phyloP scores from a whole-genome alignment of 2,329 filamentous ascomycete genomes.

The Aspergillus nomiae region DNA sequence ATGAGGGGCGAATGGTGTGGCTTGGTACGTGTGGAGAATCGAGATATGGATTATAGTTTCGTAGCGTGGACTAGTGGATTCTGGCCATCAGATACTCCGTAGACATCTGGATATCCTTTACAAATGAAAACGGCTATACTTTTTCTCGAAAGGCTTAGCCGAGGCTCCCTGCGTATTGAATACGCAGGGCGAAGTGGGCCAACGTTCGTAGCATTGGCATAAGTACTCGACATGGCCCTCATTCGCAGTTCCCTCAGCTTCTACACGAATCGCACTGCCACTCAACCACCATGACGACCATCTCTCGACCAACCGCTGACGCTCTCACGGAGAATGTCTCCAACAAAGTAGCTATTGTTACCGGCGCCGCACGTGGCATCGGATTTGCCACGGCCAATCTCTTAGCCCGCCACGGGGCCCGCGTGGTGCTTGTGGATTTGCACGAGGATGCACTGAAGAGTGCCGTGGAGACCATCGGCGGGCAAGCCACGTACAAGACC shows the following conservation, averaged over 20 bases:
- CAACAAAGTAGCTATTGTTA: slow-evolving; percentile 19
- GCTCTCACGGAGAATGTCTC: not conserved
- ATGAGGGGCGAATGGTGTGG: not conserved
- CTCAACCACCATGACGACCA: slow-evolving; percentile 1
- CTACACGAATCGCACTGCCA: not conserved
- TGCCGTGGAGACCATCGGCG: slow-evolving; percentile 15
- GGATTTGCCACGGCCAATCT: slow-evolving; percentile 19
- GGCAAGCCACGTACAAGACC: slow-evolving; percentile 11
- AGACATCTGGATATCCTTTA: not conserved
- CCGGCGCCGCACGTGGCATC: slow-evolving; percentile 26
- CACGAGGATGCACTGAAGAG: slow-evolving; percentile 16
- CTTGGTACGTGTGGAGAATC: not conserved
- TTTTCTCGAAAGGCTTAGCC: not conserved
- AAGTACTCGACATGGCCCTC: not conserved
- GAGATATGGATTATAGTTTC: not conserved
- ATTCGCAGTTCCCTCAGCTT: not conserved
- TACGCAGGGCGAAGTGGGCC: not conserved
- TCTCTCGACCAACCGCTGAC: not conserved
- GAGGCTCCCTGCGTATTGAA: not conserved
- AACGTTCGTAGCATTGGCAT: not conserved
- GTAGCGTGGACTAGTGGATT: not conserved
- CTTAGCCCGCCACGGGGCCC: slow-evolving; percentile 21
- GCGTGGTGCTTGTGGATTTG: slow-evolving; percentile 23
- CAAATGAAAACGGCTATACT: not conserved
- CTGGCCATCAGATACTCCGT: not conserved